phyloP scores from a whole-genome alignment of 179 eudicot genomes.

The Dionaea muscipula region DNA sequence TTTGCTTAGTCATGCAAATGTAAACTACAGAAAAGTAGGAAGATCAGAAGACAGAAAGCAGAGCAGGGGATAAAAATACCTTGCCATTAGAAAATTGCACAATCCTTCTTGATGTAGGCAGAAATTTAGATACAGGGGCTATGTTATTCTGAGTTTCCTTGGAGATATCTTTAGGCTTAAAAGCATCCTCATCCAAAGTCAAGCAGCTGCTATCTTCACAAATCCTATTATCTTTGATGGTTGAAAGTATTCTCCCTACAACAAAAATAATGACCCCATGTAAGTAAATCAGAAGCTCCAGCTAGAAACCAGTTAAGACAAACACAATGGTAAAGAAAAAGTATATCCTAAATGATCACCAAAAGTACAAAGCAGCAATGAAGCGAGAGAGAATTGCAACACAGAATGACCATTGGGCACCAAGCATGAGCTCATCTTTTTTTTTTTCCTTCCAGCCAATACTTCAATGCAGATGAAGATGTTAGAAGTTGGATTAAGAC shows the following conservation, averaged over 20 bases:
- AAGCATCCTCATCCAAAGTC: constrained; percentile 14
- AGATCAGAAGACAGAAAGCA: not conserved
- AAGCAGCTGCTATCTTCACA: constrained; percentile 17
- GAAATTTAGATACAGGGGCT: constrained; percentile 55
- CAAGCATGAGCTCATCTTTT: no score
- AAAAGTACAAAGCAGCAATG: no score
- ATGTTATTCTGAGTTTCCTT: constrained; percentile 17
- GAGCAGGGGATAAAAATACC: constrained; percentile 24
- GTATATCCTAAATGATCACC: no score
- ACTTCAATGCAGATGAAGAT: no score
- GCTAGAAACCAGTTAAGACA: not conserved
- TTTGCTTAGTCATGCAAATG: no score
- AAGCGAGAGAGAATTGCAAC: no score
- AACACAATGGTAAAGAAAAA: not conserved
- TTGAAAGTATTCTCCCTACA: constrained; percentile 71
- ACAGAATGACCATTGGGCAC: no score
- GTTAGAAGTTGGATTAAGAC: no score
- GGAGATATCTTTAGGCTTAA: constrained; percentile 13
- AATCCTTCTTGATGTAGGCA: constrained; percentile 90
- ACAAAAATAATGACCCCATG: constrained; percentile 1
- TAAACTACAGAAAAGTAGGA: constrained; percentile 2
- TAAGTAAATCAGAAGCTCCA: not conserved
- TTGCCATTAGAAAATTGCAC: constrained; percentile 94
- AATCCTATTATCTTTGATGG: constrained; percentile 27
- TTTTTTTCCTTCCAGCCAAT: no score